phyloP scores from a whole-genome alignment of 371 early-diverging fungal genomes.

The Basidiobolus meristosporus region DNA sequence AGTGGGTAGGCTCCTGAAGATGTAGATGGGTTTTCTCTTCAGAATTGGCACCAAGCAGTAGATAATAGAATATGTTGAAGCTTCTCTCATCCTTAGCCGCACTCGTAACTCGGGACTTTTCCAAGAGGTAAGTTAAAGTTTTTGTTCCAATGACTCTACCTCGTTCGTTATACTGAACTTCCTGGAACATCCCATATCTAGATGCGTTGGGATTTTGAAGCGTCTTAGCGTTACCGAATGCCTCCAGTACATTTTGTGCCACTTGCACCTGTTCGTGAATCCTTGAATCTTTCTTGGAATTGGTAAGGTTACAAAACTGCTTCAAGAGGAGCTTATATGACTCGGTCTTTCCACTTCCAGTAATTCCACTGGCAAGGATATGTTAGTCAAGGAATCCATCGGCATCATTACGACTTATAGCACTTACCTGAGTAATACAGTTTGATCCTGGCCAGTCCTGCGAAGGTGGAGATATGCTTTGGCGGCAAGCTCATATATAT shows the following conservation, averaged over 20 bases:
- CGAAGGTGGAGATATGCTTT: conserved; percentile 63
- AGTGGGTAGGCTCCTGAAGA: conserved; percentile 21
- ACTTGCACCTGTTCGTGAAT: conserved; percentile 50
- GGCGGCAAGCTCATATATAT: conserved; percentile 62
- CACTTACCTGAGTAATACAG: conserved; percentile 41
- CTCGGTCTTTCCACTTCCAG: conserved; percentile 42
- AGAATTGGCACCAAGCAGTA: conserved; percentile 32
- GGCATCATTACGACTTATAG: too few relatives aligned
- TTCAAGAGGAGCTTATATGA: conserved; percentile 36
- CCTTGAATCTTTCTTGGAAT: conserved; percentile 47
- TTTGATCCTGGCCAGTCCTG: conserved; percentile 64
- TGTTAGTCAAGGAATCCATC: too few relatives aligned
- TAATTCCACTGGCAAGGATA: conserved; percentile 25
- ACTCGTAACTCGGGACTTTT: conserved; percentile 50
- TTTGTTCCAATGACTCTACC: conserved; percentile 81
- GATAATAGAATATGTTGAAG: conserved; percentile 81
- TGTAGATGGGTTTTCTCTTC: conserved; percentile 28
- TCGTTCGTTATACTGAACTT: conserved; percentile 66
- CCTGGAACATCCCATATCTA: conserved; percentile 60
- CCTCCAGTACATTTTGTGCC: conserved; percentile 38
- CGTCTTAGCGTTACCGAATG: conserved; percentile 60
- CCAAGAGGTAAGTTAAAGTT: conserved; percentile 69
- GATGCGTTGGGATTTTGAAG: conserved; percentile 47
- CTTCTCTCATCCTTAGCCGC: conserved; percentile 47
- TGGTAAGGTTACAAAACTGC: conserved; percentile 48